Percentiles rank a stretch among this genome's conserved stretches.
phyloP scores from a whole-genome alignment of 768 basidiomycete species.

The Gautieria morchelliformis region DNA sequence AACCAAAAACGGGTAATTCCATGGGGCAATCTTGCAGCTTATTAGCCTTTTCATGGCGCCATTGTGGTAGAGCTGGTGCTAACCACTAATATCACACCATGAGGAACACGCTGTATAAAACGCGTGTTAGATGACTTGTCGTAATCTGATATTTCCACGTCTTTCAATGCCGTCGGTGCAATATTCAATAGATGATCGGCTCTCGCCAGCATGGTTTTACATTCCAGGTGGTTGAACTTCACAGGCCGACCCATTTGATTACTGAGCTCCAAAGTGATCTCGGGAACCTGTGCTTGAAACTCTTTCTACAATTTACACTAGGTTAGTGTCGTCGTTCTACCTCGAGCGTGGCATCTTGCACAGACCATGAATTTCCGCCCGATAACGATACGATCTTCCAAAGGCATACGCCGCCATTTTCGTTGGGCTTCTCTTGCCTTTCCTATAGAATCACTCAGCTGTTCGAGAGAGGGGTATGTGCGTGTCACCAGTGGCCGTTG shows the following conservation, averaged over 20 bases:
- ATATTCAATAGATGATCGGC: constrained; percentile 80
- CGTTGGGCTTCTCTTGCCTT: constrained; percentile 61
- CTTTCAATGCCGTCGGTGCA: constrained; percentile 62
- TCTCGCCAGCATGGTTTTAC: constrained; percentile 30
- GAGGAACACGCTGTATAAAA: constrained; percentile 72
- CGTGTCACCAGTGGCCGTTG: constrained; percentile 62
- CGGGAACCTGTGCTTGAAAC: constrained; percentile 43
- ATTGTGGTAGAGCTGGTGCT: constrained; percentile 82
- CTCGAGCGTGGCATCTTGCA: constrained; percentile 20
- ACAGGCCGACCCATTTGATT: constrained; percentile 74
- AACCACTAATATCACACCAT: constrained; percentile 83
- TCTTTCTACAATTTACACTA: constrained; percentile 26
- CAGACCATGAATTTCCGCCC: constrained; percentile 66
- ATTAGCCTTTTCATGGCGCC: not conserved
- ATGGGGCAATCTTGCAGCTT: not conserved
- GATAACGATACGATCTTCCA: constrained; percentile 58
- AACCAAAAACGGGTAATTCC: constrained; percentile 81
- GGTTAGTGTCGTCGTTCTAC: constrained; percentile 17
- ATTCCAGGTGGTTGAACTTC: not conserved
- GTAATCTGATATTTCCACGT: constrained; percentile 63
- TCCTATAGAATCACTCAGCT: constrained; percentile 53
- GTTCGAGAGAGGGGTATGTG: constrained; percentile 46
- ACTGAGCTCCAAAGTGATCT: constrained; percentile 68
- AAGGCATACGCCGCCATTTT: constrained; percentile 51
- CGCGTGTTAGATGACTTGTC: constrained; percentile 79